Conservation (phyloP, 192 early-diverging fungal species). For the Funneliformis geosporum region DNA sequence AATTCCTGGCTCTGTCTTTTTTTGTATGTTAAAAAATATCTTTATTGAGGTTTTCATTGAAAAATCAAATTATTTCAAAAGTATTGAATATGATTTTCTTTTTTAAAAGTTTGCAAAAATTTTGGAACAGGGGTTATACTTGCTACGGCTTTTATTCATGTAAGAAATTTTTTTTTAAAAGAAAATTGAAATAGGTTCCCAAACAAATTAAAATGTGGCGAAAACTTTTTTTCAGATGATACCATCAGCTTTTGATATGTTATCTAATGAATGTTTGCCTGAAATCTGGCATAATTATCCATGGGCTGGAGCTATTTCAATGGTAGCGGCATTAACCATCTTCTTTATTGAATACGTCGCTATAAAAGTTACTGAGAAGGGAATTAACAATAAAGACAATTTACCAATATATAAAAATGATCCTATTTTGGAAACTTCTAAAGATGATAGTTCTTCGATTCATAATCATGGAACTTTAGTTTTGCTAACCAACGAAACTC, state of each 20-base stretch:
- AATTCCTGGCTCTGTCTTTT: not conserved
- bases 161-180: not conserved
- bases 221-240: constrained; percentile 48
- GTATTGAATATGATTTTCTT: not conserved
- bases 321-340: constrained; percentile 22
- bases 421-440: not conserved
- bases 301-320: constrained; percentile 29
- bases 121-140: constrained; percentile 68
- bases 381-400: not conserved
- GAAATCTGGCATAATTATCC: constrained; percentile 16
- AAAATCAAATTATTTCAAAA: not conserved
- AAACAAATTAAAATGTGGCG: not conserved
- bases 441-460: not conserved
- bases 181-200: not conserved
- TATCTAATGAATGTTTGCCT: constrained; percentile 40
- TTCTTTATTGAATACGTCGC: constrained; percentile 31
- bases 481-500: not conserved
- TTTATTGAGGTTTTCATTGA: too few relatives aligned
- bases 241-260: constrained; percentile 43
- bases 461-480: not conserved
- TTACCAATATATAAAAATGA: not conserved
- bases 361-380: not conserved
- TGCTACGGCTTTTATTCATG: constrained; percentile 75
- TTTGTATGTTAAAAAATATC: not conserved
- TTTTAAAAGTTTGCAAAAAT: constrained; percentile 32